Percentiles rank a stretch among this genome's conserved stretches.
phyloP scores from a whole-genome alignment of 768 basidiomycete genomes.

The Naganishia randhawae region DNA sequence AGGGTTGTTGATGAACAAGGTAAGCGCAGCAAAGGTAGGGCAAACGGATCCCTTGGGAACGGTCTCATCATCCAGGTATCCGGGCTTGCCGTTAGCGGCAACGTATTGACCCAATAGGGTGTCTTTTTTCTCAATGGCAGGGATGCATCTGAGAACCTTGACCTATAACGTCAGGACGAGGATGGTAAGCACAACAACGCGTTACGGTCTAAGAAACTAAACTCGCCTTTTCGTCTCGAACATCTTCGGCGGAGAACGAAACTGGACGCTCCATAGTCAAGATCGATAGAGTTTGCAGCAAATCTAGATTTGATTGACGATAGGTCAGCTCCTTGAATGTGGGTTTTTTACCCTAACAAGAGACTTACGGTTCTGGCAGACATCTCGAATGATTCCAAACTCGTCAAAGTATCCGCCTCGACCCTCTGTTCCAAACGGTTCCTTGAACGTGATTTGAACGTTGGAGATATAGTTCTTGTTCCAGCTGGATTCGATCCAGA shows the following conservation, averaged over 20 bases:
- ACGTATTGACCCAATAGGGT: constrained; percentile 93
- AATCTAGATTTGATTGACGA: constrained; percentile 57
- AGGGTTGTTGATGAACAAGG: constrained; percentile 87
- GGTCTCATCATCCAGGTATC: constrained; percentile 95
- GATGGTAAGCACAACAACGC: not conserved
- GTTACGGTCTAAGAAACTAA: not conserved
- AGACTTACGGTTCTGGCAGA: constrained; percentile 91
- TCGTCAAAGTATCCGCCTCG: constrained; percentile 99
- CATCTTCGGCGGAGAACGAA: constrained; percentile 93
- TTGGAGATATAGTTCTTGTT: constrained; percentile 94
- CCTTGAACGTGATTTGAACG: constrained; percentile 99
- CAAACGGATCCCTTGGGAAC: constrained; percentile 88
- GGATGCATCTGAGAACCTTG: constrained; percentile 89
- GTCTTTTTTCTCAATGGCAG: constrained; percentile 70
- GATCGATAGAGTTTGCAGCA: constrained; percentile 89
- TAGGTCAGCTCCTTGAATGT: constrained; percentile 12
- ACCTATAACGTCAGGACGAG: constrained; percentile 58
- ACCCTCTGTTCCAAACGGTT: constrained; percentile 98
- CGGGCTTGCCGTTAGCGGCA: constrained; percentile 71
- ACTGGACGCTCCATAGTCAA: constrained; percentile 98
- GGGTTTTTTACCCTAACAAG: not conserved
- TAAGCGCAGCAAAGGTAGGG: constrained; percentile 89
- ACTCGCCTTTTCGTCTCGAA: constrained; percentile 92
- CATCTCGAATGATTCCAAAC: constrained; percentile 97
- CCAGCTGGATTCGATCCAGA: constrained; percentile 82